These are phyloP conservation scores for Yueomyces sp. DNA, from an alignment of 805 yeast species.

Conservation along the genomic window DNA sequence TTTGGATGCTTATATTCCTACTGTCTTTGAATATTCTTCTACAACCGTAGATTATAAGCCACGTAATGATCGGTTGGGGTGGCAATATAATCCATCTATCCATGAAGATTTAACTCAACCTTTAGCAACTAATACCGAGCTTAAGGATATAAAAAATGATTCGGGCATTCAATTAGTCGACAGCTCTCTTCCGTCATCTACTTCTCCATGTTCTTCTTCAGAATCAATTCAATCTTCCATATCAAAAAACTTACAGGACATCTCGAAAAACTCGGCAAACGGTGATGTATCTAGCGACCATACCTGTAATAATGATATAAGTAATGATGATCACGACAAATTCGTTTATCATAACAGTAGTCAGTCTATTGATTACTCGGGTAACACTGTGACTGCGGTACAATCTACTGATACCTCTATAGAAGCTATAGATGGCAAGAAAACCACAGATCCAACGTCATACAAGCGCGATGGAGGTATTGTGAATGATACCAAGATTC, in stretches of 20 bases:
- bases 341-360: not conserved
- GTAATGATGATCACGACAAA: too few relatives aligned
- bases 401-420: too few relatives aligned
- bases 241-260: not conserved
- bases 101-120: too few relatives aligned
- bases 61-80: too few relatives aligned
- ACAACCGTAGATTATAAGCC: slow-evolving; percentile 47
- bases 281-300: too few relatives aligned
- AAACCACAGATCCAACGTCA: not conserved
- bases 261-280: too few relatives aligned
- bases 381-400: too few relatives aligned
- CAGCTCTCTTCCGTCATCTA: not conserved
- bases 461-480: not conserved
- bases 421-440: slow-evolving; percentile 29
- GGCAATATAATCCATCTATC: too few relatives aligned
- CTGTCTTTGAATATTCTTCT: slow-evolving; percentile 85
- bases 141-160: too few relatives aligned
- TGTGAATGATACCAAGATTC: not conserved
- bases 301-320: too few relatives aligned
- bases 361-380: not conserved
- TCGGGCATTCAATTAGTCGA: not conserved
- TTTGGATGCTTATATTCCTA: slow-evolving; percentile 88
- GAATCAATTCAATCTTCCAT: not conserved
- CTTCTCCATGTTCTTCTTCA: not conserved
- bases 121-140: too few relatives aligned